phyloP scores from a whole-genome alignment of 495 filamentous ascomycete genomes.

The Tuber magnatum region DNA sequence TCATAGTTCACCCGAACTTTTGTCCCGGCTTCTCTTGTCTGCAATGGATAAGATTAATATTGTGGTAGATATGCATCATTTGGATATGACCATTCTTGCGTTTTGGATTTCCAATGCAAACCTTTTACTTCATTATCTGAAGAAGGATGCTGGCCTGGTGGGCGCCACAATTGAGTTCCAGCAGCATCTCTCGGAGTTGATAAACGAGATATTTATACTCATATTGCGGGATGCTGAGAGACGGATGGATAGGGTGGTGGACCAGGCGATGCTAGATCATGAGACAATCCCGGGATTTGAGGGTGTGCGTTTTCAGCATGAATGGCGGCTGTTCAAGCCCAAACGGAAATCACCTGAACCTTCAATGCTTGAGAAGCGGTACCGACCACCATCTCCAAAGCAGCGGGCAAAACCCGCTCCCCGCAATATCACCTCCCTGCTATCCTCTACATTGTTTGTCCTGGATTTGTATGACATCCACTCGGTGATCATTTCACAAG shows the following conservation, averaged over 20 bases:
- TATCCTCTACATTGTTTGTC: slow-evolving; percentile 95
- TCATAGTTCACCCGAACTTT: slow-evolving; percentile 77
- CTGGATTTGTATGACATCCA: slow-evolving; percentile 98
- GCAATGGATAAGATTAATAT: slow-evolving; percentile 96
- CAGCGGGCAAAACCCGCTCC: slow-evolving; percentile 84
- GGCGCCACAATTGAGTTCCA: slow-evolving; percentile 84
- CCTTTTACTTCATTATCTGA: slow-evolving; percentile 86
- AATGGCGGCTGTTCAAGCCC: slow-evolving; percentile 92
- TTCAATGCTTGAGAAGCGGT: slow-evolving; percentile 82
- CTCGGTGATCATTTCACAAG: slow-evolving; percentile 88
- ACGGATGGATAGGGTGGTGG: slow-evolving; percentile 90
- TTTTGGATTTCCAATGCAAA: slow-evolving; percentile 99
- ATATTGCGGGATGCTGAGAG: slow-evolving; percentile 97
- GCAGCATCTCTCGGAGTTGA: slow-evolving; percentile 82
- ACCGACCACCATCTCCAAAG: slow-evolving; percentile 90
- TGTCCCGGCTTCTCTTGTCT: slow-evolving; percentile 69
- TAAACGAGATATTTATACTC: slow-evolving; percentile 98
- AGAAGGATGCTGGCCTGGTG: slow-evolving; percentile 80
- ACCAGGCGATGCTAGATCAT: slow-evolving; percentile 89
- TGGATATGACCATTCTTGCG: slow-evolving; percentile 98
- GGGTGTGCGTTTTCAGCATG: slow-evolving; percentile 91
- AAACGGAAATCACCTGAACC: slow-evolving; percentile 77
- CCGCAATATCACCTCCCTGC: slow-evolving; percentile 90
- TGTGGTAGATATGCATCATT: slow-evolving; percentile 87
- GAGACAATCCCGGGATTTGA: slow-evolving; percentile 97